phyloP scores from a whole-genome alignment of 2,329 filamentous ascomycete species.

The Clarireedia monteithiana region DNA sequence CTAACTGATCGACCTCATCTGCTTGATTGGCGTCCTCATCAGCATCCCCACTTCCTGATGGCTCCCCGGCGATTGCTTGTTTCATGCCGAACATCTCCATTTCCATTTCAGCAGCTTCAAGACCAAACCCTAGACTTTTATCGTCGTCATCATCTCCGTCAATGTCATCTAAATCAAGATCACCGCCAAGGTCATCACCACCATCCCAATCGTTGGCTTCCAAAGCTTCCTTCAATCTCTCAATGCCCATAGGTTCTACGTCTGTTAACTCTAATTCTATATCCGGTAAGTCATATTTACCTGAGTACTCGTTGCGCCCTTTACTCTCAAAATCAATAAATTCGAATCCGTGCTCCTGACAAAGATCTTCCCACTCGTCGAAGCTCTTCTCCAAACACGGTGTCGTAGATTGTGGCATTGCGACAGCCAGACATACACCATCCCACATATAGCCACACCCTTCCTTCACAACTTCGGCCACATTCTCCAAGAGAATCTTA shows the following conservation, averaged over 20 bases:
- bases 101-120: slow-evolving; percentile 31
- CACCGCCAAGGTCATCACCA: slow-evolving; percentile 29
- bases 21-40: slow-evolving; percentile 28
- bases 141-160: slow-evolving; percentile 26
- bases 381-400: slow-evolving; percentile 30
- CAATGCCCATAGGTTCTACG: slow-evolving; percentile 50
- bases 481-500: slow-evolving; percentile 40
- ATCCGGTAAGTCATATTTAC: slow-evolving; percentile 29
- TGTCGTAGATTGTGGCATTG: slow-evolving; percentile 33
- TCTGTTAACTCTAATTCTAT: slow-evolving; percentile 7
- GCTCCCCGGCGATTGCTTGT: slow-evolving; percentile 26
- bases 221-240: slow-evolving; percentile 52
- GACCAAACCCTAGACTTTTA: slow-evolving; percentile 24
- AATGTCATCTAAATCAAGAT: slow-evolving; percentile 31
- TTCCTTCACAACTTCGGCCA: slow-evolving; percentile 47
- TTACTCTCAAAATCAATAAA: slow-evolving; percentile 48
- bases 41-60: slow-evolving; percentile 16
- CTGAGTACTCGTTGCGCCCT: slow-evolving; percentile 50
- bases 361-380: slow-evolving; percentile 55
- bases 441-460: slow-evolving; percentile 57
- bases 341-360: slow-evolving; percentile 50
- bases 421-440: slow-evolving; percentile 53
- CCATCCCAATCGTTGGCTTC: slow-evolving; percentile 58
- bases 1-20: slow-evolving; percentile 47
- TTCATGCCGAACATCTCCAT: slow-evolving; percentile 33